Evolutionary conservation across 1,284 basidiomycete genomes (phyloP).

Genomic region (Microbotryum saponariae): DNA sequence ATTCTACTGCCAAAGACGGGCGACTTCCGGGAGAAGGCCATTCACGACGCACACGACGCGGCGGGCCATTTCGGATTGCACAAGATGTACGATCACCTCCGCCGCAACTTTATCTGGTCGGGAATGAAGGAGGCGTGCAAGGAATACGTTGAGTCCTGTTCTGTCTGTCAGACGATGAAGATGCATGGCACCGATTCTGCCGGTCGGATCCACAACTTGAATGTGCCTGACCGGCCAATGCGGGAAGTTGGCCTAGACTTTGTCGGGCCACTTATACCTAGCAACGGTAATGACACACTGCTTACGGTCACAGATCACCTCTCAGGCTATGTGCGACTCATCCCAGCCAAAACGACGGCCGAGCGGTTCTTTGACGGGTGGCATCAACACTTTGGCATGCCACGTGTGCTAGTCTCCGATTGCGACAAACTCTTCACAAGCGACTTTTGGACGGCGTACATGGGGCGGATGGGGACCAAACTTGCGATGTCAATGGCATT

Average conservation of each 20-base stretch:
- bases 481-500: no score
- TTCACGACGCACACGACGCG: slow-evolving; percentile 25
- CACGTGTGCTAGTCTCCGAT: no score
- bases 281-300: slow-evolving; percentile 42
- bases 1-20: no score
- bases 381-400: no score
- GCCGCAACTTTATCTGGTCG: slow-evolving; percentile 44
- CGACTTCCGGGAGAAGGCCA: no score
- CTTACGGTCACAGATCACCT: slow-evolving; percentile 43
- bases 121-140: slow-evolving; percentile 37
- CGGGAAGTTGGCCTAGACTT: slow-evolving; percentile 12
- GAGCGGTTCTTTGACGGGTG: no score
- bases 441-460: no score
- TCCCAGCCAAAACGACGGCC: slow-evolving; percentile 37
- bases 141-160: slow-evolving; percentile 9
- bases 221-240: slow-evolving; percentile 1
- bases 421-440: no score
- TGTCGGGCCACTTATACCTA: slow-evolving; percentile 44
- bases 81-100: slow-evolving; percentile 40
- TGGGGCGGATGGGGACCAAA: no score
- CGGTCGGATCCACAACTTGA: slow-evolving; percentile 11
- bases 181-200: slow-evolving; percentile 1
- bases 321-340: slow-evolving; percentile 42
- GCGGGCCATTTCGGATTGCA: slow-evolving; percentile 44
- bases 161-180: slow-evolving; percentile 21